Percentiles rank a stretch among this genome's conserved stretches.
Conservation (phyloP, 768 basidiomycete genomes). For the Myochromella boudieri region DNA sequence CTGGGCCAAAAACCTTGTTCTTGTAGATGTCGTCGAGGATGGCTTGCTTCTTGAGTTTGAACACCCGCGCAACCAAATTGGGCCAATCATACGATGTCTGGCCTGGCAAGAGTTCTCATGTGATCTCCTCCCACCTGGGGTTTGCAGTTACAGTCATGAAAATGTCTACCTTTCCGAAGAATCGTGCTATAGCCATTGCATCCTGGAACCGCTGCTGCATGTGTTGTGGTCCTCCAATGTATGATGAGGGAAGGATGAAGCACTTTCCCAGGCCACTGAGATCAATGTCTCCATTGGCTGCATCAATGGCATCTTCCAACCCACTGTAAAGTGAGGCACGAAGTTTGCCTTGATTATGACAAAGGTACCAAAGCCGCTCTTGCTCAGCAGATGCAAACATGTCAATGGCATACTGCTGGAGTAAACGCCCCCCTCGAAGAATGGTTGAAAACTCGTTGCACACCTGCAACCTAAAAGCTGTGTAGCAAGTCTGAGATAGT, state of each 20-base stretch:
- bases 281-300: conserved; percentile 17
- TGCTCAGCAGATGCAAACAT: conserved; percentile 38
- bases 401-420: conserved; percentile 40
- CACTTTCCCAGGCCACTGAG: conserved; percentile 26
- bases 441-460: conserved; percentile 22
- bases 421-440: conserved; percentile 32
- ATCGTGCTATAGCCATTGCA: conserved; percentile 40
- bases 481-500: conserved; percentile 20
- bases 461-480: conserved; percentile 28
- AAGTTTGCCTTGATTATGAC: conserved; percentile 27
- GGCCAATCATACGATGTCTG: conserved; percentile 44
- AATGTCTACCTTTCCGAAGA: conserved; percentile 37
- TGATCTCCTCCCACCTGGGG: conserved; percentile 49
- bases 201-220: conserved; percentile 48
- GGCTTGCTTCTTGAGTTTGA: conserved; percentile 40
- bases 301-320: conserved; percentile 25
- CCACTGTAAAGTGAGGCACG: conserved; percentile 32
- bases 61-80: conserved; percentile 48
- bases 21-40: conserved; percentile 38
- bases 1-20: conserved; percentile 38
- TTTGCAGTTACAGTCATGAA: conserved; percentile 57
- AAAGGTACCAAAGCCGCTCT: conserved; percentile 26
- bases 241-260: conserved; percentile 40
- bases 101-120: conserved; percentile 31
- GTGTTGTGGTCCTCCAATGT: conserved; percentile 38